Base-by-base conservation (phyloP, 768 basidiomycete species). In the Boletus rufocinnamomeus region DNA sequence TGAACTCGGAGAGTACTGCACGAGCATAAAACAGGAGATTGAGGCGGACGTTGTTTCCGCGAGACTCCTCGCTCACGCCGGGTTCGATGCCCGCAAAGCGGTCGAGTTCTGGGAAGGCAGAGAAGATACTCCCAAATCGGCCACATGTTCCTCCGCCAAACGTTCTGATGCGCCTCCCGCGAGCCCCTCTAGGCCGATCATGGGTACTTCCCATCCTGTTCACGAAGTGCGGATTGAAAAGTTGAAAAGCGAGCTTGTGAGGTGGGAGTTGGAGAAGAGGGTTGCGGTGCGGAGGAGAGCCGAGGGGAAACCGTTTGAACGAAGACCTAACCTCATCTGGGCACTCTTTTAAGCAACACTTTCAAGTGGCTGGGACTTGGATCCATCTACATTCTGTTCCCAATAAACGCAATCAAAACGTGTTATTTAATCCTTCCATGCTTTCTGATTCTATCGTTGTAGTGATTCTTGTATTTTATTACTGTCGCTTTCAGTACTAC, bases 41-140 rank as follows among this genome's bases (percentile, higher is more conserved):
- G 96, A 99, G 71, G 96, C 95, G 16, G 95, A 98, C 69, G 75
- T 93, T 34, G 93, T 95, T 38, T 94, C 92, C 14, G 82, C 88
- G 8, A 81, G 95, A 60, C 77, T 99, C n/a, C 84, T 99, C 37
- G 93, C 95, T 0, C 84, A 93, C 69, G 89, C 95, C 0, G 93
- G 94, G 6, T 98, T 90, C 68, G 93, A 97, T 74, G 91, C 95
- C 3, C 84, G 88, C 37, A 77, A 79, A 47, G 91, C 96, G 8
- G 80, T 95, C 45, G 77, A 75, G 16, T 96, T 97, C 71, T 98
- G 95, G 92, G 86, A 93, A 68, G 72, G 76, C 43, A 79, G 86
- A 47, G 72, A 77, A 25, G 75, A 77, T 25, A 9, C 58, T 1
- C 52, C 60, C 8, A 56, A 57, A 45, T 57, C 53, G n/a, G 56